These are phyloP conservation scores for Hansenula sp. DNA, from an alignment of 1,139 yeast genomes.

Conservation along the genomic window DNA sequence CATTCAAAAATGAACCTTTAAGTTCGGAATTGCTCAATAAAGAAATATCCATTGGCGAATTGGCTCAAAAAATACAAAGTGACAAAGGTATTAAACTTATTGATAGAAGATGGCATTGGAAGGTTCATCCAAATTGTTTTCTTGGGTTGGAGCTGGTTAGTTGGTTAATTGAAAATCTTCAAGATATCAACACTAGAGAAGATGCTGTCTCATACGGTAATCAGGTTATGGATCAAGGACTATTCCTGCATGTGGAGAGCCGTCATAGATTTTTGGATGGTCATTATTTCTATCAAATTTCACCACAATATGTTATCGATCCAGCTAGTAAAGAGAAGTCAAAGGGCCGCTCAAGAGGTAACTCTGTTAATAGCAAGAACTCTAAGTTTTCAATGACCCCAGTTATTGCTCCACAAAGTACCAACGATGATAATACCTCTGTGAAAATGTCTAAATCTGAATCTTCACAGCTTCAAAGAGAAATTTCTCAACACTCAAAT, in stretches of 20 bases:
- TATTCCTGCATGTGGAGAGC: conserved; percentile 76
- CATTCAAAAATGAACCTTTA: conserved; percentile 17
- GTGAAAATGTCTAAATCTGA: conserved; percentile 7
- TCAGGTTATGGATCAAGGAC: conserved; percentile 59
- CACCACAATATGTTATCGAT: conserved; percentile 42
- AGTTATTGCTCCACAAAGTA: conserved; percentile 7
- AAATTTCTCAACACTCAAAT: neutral
- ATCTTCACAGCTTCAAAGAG: neutral
- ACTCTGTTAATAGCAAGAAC: conserved; percentile 8
- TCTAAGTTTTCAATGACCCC: conserved; percentile 16
- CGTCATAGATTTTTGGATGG: conserved; percentile 89
- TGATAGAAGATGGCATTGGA: conserved; percentile 91
- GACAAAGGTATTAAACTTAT: conserved; percentile 54
- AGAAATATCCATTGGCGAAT: conserved; percentile 36
- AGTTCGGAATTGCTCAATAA: conserved; percentile 33
- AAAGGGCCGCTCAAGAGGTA: conserved; percentile 8
- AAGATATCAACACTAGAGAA: conserved; percentile 75
- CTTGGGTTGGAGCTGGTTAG: conserved; percentile 81
- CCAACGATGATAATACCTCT: conserved; percentile 8
- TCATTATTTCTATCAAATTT: conserved; percentile 79
- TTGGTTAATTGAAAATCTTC: conserved; percentile 77
- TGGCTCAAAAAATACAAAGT: conserved; percentile 68
- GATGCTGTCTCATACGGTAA: conserved; percentile 84
- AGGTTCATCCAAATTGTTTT: conserved; percentile 71
- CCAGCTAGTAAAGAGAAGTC: neutral